Evolutionary conservation across 768 basidiomycete species (phyloP).

Genomic region (Tylopilus plumbeoviolaceoides): DNA sequence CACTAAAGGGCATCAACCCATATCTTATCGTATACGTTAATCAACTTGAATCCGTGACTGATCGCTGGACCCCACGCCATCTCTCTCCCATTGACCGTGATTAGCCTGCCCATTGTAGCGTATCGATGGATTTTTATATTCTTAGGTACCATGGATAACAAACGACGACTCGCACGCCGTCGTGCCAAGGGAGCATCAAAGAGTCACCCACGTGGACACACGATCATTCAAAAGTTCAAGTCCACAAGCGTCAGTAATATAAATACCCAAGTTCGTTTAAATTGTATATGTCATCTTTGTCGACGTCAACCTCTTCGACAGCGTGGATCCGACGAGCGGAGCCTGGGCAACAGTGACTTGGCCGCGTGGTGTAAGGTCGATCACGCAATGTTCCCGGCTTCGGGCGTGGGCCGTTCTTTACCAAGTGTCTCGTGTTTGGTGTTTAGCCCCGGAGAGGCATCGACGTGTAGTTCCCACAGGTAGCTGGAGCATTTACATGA

Average conservation of each 20-base stretch:
- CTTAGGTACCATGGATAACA: not conserved
- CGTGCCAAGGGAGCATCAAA: not conserved
- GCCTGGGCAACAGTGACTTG: not conserved
- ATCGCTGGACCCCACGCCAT: not conserved
- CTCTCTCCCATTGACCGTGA: too few relatives aligned
- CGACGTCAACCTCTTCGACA: not conserved
- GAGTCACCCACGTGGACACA: not conserved
- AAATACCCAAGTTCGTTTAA: too few relatives aligned
- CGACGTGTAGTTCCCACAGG: too few relatives aligned
- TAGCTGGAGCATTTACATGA: too few relatives aligned
- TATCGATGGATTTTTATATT: not conserved
- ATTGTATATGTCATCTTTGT: not conserved
- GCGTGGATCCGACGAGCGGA: not conserved
- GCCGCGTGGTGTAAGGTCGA: not conserved
- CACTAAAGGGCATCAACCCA: not conserved
- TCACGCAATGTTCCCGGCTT: not conserved
- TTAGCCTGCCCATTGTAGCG: not conserved
- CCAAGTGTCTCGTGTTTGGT: not conserved
- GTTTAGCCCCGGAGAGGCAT: too few relatives aligned
- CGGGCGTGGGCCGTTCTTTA: not conserved
- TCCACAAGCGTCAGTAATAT: not conserved
- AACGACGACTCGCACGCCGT: not conserved
- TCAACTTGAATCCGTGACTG: not conserved
- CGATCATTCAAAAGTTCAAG: not conserved
- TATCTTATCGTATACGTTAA: not conserved